Evolutionary conservation across 75 land plant genomes (phyloP).

Genomic region (Cunninghamia lanceolata): DNA sequence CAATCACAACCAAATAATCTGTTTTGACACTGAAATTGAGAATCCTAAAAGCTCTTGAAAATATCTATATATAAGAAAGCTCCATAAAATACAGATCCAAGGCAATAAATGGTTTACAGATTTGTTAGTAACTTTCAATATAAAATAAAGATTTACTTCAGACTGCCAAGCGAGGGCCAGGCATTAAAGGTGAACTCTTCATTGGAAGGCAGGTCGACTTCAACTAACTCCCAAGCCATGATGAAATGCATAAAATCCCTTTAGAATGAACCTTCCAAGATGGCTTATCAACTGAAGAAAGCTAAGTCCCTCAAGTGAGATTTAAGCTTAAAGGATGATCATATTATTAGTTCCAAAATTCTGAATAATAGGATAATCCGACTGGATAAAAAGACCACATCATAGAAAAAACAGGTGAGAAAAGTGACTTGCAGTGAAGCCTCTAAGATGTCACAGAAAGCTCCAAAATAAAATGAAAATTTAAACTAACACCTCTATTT

Average conservation of each 20-base stretch:
- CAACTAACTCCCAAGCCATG: not conserved
- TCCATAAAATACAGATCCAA: not conserved
- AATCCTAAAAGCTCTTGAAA: constrained; percentile 10
- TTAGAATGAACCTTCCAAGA: not conserved
- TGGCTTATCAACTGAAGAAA: not conserved
- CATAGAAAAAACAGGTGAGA: not conserved
- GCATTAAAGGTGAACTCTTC: not conserved
- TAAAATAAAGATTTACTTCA: not conserved
- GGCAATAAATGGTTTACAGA: not conserved
- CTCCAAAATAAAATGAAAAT: not conserved
- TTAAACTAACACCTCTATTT: too few species aligned
- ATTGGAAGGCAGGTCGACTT: not conserved
- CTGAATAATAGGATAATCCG: not conserved
- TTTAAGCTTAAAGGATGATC: not conserved
- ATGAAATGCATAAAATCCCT: not conserved
- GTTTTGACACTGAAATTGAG: not conserved
- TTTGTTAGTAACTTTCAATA: not conserved
- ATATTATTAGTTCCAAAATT: not conserved
- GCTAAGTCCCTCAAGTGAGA: not conserved
- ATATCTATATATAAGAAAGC: not conserved
- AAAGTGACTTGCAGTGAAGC: not conserved
- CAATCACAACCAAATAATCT: constrained; percentile 1
- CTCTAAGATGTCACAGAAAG: not conserved
- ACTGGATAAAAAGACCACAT: not conserved
- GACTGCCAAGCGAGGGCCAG: not conserved